Conservation (phyloP, 2,329 filamentous ascomycete genomes). For the Iodosphaeria phyllophila region DNA sequence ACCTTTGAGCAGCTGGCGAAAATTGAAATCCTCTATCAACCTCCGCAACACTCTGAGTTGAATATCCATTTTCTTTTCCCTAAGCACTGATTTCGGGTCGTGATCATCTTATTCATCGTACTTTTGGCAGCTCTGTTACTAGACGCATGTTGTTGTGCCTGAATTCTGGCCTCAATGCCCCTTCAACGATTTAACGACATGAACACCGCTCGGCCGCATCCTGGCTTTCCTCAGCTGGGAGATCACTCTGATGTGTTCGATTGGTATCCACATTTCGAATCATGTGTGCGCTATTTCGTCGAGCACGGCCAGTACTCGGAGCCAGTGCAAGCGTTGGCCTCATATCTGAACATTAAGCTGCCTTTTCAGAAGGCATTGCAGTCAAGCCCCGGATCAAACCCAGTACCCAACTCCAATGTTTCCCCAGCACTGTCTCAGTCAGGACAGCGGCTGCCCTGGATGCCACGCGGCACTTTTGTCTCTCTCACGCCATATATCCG, state of each 20-base stretch:
- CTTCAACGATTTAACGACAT: neutral
- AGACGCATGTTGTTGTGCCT: no score
- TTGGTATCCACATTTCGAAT: slow-evolving; percentile 84
- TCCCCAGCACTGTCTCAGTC: slow-evolving; percentile 10
- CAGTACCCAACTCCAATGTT: slow-evolving; percentile 20
- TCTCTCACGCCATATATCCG: slow-evolving; percentile 79
- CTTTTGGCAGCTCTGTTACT: no score
- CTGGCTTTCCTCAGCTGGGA: slow-evolving; percentile 11
- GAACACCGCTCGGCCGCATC: slow-evolving; percentile 6
- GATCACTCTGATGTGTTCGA: slow-evolving; percentile 62
- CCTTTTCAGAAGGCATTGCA: slow-evolving; percentile 57
- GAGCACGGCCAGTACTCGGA: slow-evolving; percentile 74
- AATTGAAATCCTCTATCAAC: no score
- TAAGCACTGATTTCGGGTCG: no score
- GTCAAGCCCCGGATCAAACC: no score
- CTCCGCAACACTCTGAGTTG: no score
- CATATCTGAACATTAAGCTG: slow-evolving; percentile 79
- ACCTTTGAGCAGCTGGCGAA: neutral
- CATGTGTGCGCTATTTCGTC: slow-evolving; percentile 78
- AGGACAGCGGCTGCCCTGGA: slow-evolving; percentile 7
- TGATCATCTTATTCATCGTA: no score
- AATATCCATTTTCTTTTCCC: no score
- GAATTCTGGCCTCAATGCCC: no score
- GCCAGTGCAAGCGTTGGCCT: slow-evolving; percentile 71
- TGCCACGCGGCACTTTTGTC: slow-evolving; percentile 24